Evolutionary conservation across 805 yeast genomes (phyloP).

Genomic region (Saturnispora serradocipensis): DNA sequence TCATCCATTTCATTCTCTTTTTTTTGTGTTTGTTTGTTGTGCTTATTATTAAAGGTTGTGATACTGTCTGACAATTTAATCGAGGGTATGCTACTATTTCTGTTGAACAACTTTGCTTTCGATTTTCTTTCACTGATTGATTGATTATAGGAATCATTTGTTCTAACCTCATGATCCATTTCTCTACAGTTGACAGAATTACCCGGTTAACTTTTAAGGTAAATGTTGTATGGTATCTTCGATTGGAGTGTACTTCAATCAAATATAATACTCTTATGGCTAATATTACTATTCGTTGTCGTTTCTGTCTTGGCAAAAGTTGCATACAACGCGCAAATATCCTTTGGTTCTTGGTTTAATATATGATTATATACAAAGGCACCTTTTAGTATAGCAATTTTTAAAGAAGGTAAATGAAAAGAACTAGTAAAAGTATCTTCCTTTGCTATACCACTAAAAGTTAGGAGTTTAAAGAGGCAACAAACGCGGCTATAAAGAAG

Average conservation of each 20-base stretch:
- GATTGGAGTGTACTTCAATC: not conserved
- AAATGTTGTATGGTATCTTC: conserved; percentile 3
- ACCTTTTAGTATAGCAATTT: not conserved
- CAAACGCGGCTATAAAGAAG: not conserved
- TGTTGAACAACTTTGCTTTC: not conserved
- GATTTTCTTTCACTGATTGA: not conserved
- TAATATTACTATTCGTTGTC: not conserved
- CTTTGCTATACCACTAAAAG: not conserved
- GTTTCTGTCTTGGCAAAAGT: not conserved
- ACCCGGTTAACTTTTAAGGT: not conserved
- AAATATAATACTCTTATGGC: not conserved
- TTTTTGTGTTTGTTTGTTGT: not conserved
- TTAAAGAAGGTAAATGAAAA: not conserved
- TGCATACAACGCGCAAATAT: not conserved
- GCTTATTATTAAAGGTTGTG: not conserved
- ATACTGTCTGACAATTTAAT: not conserved
- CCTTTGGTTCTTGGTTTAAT: not conserved
- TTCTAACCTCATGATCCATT: conserved; percentile 1
- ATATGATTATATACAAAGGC: not conserved
- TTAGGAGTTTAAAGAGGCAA: not conserved
- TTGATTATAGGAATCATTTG: not conserved
- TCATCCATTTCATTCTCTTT: not conserved
- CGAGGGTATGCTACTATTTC: not conserved
- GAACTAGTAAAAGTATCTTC: not conserved
- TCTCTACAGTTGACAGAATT: not conserved